Evolutionary conservation across 2,329 filamentous ascomycete genomes (phyloP).

Genomic region (Pochonia chlamydosporia): DNA sequence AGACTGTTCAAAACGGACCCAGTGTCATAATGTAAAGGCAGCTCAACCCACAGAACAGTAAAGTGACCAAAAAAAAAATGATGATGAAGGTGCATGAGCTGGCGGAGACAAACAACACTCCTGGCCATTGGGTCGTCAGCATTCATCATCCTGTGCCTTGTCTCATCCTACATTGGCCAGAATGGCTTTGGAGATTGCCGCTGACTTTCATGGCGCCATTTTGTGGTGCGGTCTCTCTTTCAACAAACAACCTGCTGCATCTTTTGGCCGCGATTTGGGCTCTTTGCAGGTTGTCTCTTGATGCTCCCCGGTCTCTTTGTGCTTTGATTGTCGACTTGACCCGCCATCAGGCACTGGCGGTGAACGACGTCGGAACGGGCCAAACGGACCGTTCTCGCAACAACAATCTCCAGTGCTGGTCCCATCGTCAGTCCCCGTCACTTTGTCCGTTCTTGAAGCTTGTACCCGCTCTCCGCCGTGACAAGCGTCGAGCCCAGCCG

Average conservation of each 20-base stretch:
- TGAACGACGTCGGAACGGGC: constrained; percentile 1
- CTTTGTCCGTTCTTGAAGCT: background rate
- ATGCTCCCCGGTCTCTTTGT: background rate
- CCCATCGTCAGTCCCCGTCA: background rate
- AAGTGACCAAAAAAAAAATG: no score
- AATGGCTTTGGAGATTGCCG: background rate
- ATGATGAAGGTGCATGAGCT: constrained; percentile 2
- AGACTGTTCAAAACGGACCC: no score
- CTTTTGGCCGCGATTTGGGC: no score
- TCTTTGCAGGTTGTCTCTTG: no score
- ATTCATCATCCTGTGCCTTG: background rate
- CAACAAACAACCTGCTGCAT: no score
- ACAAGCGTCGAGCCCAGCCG: constrained; percentile 4
- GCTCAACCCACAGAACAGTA: no score
- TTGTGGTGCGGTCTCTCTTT: no score
- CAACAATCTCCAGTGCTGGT: background rate
- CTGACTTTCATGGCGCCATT: background rate
- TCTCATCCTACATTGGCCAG: background rate
- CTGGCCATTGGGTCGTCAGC: background rate
- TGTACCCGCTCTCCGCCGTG: constrained; percentile 1
- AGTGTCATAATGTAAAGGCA: no score
- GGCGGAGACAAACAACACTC: background rate
- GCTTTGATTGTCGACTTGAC: background rate
- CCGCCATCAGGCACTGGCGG: constrained; percentile 1
- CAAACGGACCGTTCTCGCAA: background rate